Evolutionary conservation across 2,329 filamentous ascomycete genomes (phyloP).

Genomic region (Pseudopithomyces maydicus): DNA sequence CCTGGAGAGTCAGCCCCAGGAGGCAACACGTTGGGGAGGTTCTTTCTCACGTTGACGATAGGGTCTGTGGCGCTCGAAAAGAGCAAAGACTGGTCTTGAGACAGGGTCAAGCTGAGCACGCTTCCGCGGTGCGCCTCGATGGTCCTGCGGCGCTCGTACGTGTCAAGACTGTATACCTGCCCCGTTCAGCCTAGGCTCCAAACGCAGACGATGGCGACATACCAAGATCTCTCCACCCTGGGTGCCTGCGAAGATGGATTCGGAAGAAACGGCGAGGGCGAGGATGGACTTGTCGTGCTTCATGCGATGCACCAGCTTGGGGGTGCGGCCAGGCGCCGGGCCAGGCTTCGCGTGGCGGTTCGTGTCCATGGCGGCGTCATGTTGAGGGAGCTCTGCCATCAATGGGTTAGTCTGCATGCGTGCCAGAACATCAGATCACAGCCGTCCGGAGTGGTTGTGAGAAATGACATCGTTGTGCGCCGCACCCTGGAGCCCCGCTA

Average conservation of each 20-base stretch:
- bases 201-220: slow-evolving; percentile 22
- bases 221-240: slow-evolving; percentile 90
- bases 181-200: slow-evolving; percentile 18
- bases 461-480: slow-evolving; percentile 10
- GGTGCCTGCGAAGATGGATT: slow-evolving; percentile 87
- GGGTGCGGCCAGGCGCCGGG: slow-evolving; percentile 37
- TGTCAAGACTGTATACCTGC: slow-evolving; percentile 81
- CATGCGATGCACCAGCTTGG: slow-evolving; percentile 75
- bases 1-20: slow-evolving; percentile 42
- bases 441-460: slow-evolving; percentile 23
- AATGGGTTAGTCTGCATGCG: slow-evolving; percentile 31
- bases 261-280: slow-evolving; percentile 77
- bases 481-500: slow-evolving; percentile 10
- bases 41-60: slow-evolving; percentile 73
- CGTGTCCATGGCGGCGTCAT: slow-evolving; percentile 28
- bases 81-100: slow-evolving; percentile 73
- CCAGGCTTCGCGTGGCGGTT: slow-evolving; percentile 16
- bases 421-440: slow-evolving; percentile 24
- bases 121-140: slow-evolving; percentile 91
- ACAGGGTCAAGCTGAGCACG: slow-evolving; percentile 83
- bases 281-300: slow-evolving; percentile 80
- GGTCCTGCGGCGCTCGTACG: slow-evolving; percentile 77
- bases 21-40: background rate
- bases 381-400: slow-evolving; percentile 29
- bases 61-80: slow-evolving; percentile 95